Evolutionary conservation across 345 rosid genomes (phyloP).

Genomic region (Salix purpurea): DNA sequence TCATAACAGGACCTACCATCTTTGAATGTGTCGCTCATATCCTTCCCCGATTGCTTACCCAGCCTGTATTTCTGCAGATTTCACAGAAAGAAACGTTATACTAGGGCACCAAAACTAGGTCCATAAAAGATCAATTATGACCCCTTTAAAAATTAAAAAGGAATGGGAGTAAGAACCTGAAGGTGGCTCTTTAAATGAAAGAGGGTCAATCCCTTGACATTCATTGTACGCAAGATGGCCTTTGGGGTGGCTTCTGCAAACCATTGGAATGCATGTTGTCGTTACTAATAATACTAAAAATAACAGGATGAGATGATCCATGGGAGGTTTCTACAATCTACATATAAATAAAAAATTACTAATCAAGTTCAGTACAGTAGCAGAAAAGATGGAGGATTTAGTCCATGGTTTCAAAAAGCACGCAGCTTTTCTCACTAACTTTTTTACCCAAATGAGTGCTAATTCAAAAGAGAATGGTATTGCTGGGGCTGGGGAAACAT

Average conservation of each 20-base stretch:
- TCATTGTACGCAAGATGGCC: slow-evolving; percentile 91
- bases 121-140: background rate
- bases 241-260: slow-evolving; percentile 91
- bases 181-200: slow-evolving; percentile 91
- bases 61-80: slow-evolving; percentile 69
- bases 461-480: too few relatives aligned
- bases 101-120: background rate
- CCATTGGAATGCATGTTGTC: background rate
- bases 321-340: too few relatives aligned
- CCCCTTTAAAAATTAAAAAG: background rate
- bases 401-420: too few relatives aligned
- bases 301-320: background rate
- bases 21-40: slow-evolving; percentile 49
- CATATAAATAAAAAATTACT: too few relatives aligned
- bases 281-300: slow-evolving; percentile 1
- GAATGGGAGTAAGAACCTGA: slow-evolving; percentile 46
- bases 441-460: too few relatives aligned
- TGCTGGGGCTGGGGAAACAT: too few relatives aligned
- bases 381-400: too few relatives aligned
- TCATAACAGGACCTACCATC: slow-evolving; percentile 37
- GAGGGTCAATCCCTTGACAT: slow-evolving; percentile 82
- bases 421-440: too few relatives aligned
- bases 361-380: too few relatives aligned
- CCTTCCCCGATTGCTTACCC: slow-evolving; percentile 84
- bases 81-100: slow-evolving; percentile 12